Base-by-base conservation (phyloP, 2,329 filamentous ascomycete species). In the Calonectria henricotiae region DNA sequence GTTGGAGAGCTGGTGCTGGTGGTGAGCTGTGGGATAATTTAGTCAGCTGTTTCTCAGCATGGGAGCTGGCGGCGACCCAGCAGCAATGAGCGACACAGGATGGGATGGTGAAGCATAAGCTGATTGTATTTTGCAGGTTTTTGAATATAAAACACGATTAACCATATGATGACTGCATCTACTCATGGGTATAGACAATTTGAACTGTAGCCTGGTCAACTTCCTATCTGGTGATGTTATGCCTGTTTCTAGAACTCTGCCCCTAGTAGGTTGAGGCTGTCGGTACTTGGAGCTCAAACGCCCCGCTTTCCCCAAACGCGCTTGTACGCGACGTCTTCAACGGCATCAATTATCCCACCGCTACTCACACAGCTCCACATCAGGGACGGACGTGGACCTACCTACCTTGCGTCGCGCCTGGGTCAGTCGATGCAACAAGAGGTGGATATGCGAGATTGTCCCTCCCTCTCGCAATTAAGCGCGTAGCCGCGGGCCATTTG, bases 41-140 rank as follows among this genome's bases (percentile, higher is more conserved):
- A 69, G 67, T 69, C 67, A 69, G 67, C 67, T 47, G 55, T 17
- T 32, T 32, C 30, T 49, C 32, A 32, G 60, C 43, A 37, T 49
- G 46, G 20, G 35, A 51, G 46, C 46, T 23, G 11, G 27, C 13
- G 11, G 25, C 13, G 11, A 13, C 15, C 17, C 2, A 15, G 25
- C 46, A 49, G 15, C 44, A 27, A 17, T 49, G 13, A n/a, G 12
- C 5, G 25, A n/a, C 46, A 32, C 12, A 13, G 9, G 25, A 49
- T 32, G 9, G 35, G 25, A 49, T 32, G 46, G 17, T 9, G 13
- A 49, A 15, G 23, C 25, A 30, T 15, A 13, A 17, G 30, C 15
- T n/a, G 8, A n/a, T 49, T 49, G 23, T 13, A 15, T 3, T 30
- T 37, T 37, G 35, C 35, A 37, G 35, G 35, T 37, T 37, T 41